These are phyloP conservation scores for Aureobasidium namibiae DNA, from an alignment of 2,329 filamentous ascomycete genomes.

Conservation along the genomic window DNA sequence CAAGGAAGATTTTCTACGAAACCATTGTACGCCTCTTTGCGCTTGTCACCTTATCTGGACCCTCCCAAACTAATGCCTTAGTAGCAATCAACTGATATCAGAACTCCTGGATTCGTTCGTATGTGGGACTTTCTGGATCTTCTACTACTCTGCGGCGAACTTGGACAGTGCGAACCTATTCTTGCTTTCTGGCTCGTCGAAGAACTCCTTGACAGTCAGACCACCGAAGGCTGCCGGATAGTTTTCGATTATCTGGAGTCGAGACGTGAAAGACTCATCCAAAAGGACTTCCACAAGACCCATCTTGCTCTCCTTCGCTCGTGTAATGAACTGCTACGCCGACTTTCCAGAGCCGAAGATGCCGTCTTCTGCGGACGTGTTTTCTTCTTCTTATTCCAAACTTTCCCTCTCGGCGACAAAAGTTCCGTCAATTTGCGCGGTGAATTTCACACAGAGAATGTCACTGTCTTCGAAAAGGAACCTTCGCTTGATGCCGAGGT, in stretches of 20 bases:
- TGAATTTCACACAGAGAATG: slow-evolving; percentile 93
- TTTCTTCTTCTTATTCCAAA: slow-evolving; percentile 98
- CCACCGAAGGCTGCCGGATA: slow-evolving; percentile 79
- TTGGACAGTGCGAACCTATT: slow-evolving; percentile 60
- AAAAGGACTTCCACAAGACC: slow-evolving; percentile 72
- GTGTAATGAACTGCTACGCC: slow-evolving; percentile 89
- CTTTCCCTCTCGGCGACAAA: slow-evolving; percentile 90
- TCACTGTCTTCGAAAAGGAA: slow-evolving; percentile 66
- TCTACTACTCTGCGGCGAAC: slow-evolving; percentile 72
- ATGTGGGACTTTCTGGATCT: slow-evolving; percentile 95
- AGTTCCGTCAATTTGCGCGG: slow-evolving; percentile 95
- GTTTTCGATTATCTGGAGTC: slow-evolving; percentile 96
- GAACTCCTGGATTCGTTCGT: slow-evolving; percentile 67
- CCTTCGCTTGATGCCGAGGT: background rate
- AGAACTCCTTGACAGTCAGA: slow-evolving; percentile 91
- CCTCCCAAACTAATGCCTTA: slow-evolving; percentile 17
- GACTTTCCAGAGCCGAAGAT: slow-evolving; percentile 91
- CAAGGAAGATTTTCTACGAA: slow-evolving; percentile 69
- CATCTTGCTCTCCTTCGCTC: slow-evolving; percentile 82
- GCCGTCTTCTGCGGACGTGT: slow-evolving; percentile 95
- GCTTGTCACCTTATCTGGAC: background rate
- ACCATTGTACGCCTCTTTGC: slow-evolving; percentile 56
- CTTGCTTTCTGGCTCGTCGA: slow-evolving; percentile 87
- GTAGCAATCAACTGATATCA: slow-evolving; percentile 66
- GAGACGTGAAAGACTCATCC: slow-evolving; percentile 76